Base-by-base conservation (phyloP, 2,329 filamentous ascomycete species). In the Pseudocercospora ulei region DNA sequence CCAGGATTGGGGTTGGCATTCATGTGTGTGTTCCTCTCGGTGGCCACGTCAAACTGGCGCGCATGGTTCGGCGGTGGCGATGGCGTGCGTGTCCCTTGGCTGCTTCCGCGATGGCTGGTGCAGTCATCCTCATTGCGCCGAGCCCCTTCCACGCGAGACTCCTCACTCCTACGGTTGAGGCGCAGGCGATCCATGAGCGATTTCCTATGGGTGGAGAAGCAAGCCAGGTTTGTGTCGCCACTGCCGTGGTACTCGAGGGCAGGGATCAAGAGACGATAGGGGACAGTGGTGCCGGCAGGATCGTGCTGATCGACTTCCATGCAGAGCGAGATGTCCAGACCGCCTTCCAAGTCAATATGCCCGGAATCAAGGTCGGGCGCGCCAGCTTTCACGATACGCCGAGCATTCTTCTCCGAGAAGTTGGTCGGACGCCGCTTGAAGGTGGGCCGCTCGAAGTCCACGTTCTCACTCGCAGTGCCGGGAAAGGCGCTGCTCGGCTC, bases 261-360 rank as follows among this genome's bases (percentile, higher is more conserved):
- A 7, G 92, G 90, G 3, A 98, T 79, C 1, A 96, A 71, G 3
- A 98, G 65, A 24, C 85, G 72, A 60, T 98, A 98, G 5, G 86
- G 84, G 35, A 77, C 75, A 0, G 90, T 98, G 48, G 84, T 85
- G 8, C 90, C 92, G 0, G 82, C 73, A 0, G 90, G 88, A 53
- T 98, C 86, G 47, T 76, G 77, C 28, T 82, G 74, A 53, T 80
- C 86, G 45, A 95, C 76, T 63, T 98, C 90, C 46, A 94, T 77
- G 53, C 95, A 94, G 27, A 98, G 64, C 35, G 77, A 82, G 22
- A 98, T 79, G 49, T 95, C 86, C 6, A 98, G 67, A 0, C 85
- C 86, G 18, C 80, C 81, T 56, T 90, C 76, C 0, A 95, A 69
- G 56, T 94, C 77, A 43, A 96, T 67, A 39, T 67, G 65, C 33